Evolutionary conservation across 371 early-diverging fungal species (phyloP).

Genomic region (Apophysomyces variabilis): DNA sequence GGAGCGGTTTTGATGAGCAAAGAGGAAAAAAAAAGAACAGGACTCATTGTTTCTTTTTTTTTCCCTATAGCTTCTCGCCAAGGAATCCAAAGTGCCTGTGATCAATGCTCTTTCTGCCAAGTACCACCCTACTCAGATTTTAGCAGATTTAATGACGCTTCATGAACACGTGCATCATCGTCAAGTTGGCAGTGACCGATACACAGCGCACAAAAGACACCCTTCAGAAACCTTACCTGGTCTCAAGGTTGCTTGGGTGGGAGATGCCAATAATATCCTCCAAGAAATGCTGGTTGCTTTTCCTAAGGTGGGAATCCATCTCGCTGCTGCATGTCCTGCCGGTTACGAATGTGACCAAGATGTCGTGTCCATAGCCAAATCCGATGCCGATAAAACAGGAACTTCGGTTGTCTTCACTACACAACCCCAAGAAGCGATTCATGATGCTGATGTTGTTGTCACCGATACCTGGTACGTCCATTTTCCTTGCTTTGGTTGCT

Average conservation of each 20-base stretch:
- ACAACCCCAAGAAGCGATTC: slow-evolving; percentile 79
- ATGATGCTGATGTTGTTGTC: slow-evolving; percentile 85
- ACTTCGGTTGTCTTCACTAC: slow-evolving; percentile 64
- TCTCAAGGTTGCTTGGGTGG: slow-evolving; percentile 91
- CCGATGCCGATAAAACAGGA: slow-evolving; percentile 52
- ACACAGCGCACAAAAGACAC: slow-evolving; percentile 54
- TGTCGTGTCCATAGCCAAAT: slow-evolving; percentile 65
- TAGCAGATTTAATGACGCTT: slow-evolving; percentile 94
- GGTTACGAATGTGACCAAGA: slow-evolving; percentile 77
- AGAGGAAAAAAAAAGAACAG: too few relatives aligned
- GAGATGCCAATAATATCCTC: slow-evolving; percentile 95
- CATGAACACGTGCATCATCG: slow-evolving; percentile 71
- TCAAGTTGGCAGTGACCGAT: slow-evolving; percentile 34
- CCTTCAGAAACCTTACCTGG: slow-evolving; percentile 64
- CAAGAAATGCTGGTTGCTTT: slow-evolving; percentile 87
- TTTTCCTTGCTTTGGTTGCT: too few relatives aligned
- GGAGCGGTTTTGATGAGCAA: too few relatives aligned
- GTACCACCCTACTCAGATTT: slow-evolving; percentile 95
- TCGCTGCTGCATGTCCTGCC: slow-evolving; percentile 85
- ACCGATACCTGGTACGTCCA: slow-evolving; percentile 90
- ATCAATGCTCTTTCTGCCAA: slow-evolving; percentile 93
- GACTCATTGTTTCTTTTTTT: background rate
- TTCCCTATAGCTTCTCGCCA: slow-evolving; percentile 66
- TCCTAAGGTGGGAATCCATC: slow-evolving; percentile 86
- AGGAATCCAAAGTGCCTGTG: slow-evolving; percentile 89